Percentiles rank a stretch among this genome's conserved stretches.
phyloP scores from a whole-genome alignment of 257 asterid species.

The Solanum chiquidenum region DNA sequence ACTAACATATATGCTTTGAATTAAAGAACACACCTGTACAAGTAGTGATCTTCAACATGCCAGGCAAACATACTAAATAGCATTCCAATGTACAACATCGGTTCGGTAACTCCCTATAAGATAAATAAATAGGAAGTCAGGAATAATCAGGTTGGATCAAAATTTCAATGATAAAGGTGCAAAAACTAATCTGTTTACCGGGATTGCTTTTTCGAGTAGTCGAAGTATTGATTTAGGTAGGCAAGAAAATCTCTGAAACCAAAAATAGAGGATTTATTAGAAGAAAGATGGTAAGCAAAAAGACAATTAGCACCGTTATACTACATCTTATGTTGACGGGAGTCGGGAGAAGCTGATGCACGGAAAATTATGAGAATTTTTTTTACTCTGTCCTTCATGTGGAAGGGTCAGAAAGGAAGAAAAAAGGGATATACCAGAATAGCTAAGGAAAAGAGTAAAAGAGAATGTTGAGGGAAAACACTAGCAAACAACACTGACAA shows the following conservation, averaged over 20 bases:
- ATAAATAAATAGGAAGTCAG: background rate
- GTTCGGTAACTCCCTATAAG: slow-evolving; percentile 95
- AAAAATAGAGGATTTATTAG: background rate
- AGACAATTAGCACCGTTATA: background rate
- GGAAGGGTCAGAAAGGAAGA: background rate
- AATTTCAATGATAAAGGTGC: background rate
- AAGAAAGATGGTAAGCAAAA: background rate
- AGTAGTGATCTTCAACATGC: slow-evolving; percentile 99
- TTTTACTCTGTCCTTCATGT: background rate
- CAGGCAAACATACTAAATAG: slow-evolving; percentile 97
- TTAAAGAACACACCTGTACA: slow-evolving; percentile 52
- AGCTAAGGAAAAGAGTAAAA: background rate
- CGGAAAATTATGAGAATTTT: background rate
- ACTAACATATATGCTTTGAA: background rate
- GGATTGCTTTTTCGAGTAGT: slow-evolving; percentile 77
- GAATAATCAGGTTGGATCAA: background rate
- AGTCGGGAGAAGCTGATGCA: background rate
- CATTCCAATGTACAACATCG: slow-evolving; percentile 98
- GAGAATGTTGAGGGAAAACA: background rate
- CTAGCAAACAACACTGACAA: background rate
- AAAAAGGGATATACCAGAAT: background rate
- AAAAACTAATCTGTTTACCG: slow-evolving; percentile 35
- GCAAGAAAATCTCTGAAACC: slow-evolving; percentile 81
- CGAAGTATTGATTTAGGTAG: slow-evolving; percentile 79
- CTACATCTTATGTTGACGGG: background rate